These are phyloP conservation scores for Erythrobasidium hasegawianum DNA, from an alignment of 1,284 basidiomycete species.

Conservation along the genomic window DNA sequence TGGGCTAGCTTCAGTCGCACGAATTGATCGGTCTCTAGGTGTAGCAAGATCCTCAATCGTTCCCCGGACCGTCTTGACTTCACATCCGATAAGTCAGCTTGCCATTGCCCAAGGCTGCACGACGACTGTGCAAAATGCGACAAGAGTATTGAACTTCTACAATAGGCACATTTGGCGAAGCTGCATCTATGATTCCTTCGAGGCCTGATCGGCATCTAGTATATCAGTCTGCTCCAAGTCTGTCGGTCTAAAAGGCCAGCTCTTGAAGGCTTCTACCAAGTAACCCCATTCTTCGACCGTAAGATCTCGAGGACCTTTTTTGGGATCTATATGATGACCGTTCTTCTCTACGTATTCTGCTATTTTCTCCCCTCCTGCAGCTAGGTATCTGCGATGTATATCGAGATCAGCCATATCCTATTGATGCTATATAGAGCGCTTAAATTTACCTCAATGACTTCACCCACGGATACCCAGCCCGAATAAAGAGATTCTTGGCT, in stretches of 20 bases:
- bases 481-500: constrained; percentile 29
- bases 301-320: constrained; percentile 19
- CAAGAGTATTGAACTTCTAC: no score
- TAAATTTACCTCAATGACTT: constrained; percentile 21
- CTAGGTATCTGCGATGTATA: constrained; percentile 18
- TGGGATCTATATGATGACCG: constrained; percentile 12
- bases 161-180: no score
- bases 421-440: no score
- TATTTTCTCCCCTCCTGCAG: constrained; percentile 22
- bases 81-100: no score
- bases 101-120: no score
- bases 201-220: background rate
- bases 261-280: constrained; percentile 18
- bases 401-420: background rate
- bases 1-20: background rate
- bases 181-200: background rate
- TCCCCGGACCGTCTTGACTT: no score
- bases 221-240: constrained; percentile 7
- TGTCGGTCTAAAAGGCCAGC: constrained; percentile 35
- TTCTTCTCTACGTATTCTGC: constrained; percentile 7
- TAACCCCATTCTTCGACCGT: constrained; percentile 14
- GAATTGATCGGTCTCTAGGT: no score
- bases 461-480: constrained; percentile 4
- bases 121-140: no score
- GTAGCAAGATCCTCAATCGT: no score